A percentile compares a stretch with the other conserved stretches of the same genome.
Conservation (phyloP, 257 asterid genomes). For the Primulina eburnea region DNA sequence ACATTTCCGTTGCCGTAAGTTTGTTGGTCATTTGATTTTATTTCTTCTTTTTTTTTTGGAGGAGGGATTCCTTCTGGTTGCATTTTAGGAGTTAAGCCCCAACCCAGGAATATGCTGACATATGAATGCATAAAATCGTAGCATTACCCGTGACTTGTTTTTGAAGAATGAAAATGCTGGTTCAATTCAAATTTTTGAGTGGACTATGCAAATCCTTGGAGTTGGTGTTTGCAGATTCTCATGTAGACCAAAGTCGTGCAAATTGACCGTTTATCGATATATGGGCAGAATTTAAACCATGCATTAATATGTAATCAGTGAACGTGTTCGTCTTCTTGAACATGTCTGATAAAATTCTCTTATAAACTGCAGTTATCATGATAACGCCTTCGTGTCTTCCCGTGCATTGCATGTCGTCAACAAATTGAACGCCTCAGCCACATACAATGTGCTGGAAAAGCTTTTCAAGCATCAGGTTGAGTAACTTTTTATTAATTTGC, state of each 20-base stretch:
- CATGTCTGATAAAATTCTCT: neutral
- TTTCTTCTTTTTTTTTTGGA: neutral
- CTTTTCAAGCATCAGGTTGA: slow-evolving; percentile 68
- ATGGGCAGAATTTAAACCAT: neutral
- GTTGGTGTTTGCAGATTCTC: neutral
- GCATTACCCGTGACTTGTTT: too few species aligned
- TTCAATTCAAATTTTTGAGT: too few species aligned
- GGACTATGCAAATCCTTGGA: neutral
- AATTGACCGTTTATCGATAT: too few species aligned
- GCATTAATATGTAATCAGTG: too few species aligned
- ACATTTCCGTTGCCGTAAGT: slow-evolving; percentile 80
- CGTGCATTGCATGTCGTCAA: slow-evolving; percentile 71
- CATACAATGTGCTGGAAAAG: slow-evolving; percentile 57
- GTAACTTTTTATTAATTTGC: neutral
- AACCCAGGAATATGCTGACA: too few species aligned
- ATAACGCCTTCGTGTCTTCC: slow-evolving; percentile 62
- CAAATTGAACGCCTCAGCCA: slow-evolving; percentile 47
- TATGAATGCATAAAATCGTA: too few species aligned
- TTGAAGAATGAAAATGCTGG: too few species aligned
- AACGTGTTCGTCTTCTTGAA: neutral
- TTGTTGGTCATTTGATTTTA: neutral
- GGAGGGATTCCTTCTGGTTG: too few species aligned
- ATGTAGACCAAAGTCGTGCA: neutral
- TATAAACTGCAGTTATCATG: slow-evolving; percentile 71
- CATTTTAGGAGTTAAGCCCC: too few species aligned